Evolutionary conservation across 257 asterid species (phyloP), one percentile per base, ranked within the genome.

Genomic region (Rhazya stricta): DNA sequence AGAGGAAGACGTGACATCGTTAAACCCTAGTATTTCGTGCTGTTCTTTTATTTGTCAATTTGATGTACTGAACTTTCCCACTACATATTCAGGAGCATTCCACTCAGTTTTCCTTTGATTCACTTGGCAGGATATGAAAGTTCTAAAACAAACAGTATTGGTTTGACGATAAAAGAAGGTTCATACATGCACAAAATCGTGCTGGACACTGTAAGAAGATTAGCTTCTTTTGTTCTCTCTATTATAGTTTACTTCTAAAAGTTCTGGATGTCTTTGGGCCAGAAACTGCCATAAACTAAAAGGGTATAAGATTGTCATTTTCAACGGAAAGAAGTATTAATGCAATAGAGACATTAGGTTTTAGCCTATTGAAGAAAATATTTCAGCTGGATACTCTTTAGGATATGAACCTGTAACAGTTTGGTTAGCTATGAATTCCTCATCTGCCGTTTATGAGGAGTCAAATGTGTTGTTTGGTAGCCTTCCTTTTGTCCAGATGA

Each of bases 71-170:
- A 51, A 21, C n/a, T 54, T 12, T 68, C 32, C 58, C 25, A 73
- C 43, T 11, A 12, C 39, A 18, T 41, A 75, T 77, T 76, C 79
- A 72, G 79, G 72, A 81, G 79, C 65, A 71, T 60, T 58, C 42
- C 29, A 65, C 91, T 88, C 76, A 88, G 74, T 74, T 87, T 80
- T 74, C 84, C 83, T 84, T 84, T 86, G 89, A 80, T 90, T 96
- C 96, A 91, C 88, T 88, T 91, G 86, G 97, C 96, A 82, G 97
- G 97, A 76, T 91, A 96, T 70, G 97, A 91, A 85, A 90, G 96
- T 87, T 91, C 97, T 60, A 88, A 91, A 83, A 79, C 94, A 74
- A 96, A 84, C 88, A 91, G 93, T 0, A 87, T 88, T 36, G 94
- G 96, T 57, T 73, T 91, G 85, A 84, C 94, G 85, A 88, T 94